Percentiles rank a stretch among this genome's conserved stretches.
phyloP scores from a whole-genome alignment of 306 rosid species.

The Macrotyloma uniflorum region DNA sequence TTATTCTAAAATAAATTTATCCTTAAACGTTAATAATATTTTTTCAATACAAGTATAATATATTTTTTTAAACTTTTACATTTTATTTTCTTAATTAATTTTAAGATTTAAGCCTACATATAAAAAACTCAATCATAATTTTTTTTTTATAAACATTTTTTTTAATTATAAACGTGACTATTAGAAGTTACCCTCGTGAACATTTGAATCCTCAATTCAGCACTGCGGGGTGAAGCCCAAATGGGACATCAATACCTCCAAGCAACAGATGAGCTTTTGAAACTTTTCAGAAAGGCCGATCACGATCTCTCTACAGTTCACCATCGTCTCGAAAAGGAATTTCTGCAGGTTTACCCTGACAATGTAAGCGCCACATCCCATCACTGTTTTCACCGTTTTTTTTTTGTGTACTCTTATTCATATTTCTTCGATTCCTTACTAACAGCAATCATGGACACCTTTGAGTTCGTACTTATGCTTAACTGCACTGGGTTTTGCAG shows the following conservation, averaged over 20 bases:
- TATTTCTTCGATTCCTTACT: not conserved
- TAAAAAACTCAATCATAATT: too few species aligned
- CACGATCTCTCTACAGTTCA: constrained; percentile 72
- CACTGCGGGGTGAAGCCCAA: not conserved
- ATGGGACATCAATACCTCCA: constrained; percentile 61
- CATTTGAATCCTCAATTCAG: not conserved
- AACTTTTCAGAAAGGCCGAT: constrained; percentile 71
- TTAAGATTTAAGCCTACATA: too few species aligned
- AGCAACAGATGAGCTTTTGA: constrained; percentile 74
- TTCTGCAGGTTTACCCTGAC: constrained; percentile 77
- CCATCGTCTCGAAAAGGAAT: constrained; percentile 76
- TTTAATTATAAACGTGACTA: too few species aligned
- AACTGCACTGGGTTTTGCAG: constrained; percentile 41
- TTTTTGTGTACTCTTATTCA: not conserved
- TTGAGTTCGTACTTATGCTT: constrained; percentile 2
- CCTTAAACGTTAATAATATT: too few species aligned
- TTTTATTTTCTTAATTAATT: too few species aligned
- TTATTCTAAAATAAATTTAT: too few species aligned
- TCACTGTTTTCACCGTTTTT: not conserved
- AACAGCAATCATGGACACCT: not conserved
- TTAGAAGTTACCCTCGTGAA: too few species aligned
- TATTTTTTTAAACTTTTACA: too few species aligned
- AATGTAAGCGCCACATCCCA: constrained; percentile 45
- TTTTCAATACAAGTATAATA: too few species aligned
- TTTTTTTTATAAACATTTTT: too few species aligned